A percentile compares a stretch with the other conserved stretches of the same genome.
These are phyloP conservation scores for Diaporthe sp. DNA, from an alignment of 2,329 filamentous ascomycete species.

Conservation along the genomic window DNA sequence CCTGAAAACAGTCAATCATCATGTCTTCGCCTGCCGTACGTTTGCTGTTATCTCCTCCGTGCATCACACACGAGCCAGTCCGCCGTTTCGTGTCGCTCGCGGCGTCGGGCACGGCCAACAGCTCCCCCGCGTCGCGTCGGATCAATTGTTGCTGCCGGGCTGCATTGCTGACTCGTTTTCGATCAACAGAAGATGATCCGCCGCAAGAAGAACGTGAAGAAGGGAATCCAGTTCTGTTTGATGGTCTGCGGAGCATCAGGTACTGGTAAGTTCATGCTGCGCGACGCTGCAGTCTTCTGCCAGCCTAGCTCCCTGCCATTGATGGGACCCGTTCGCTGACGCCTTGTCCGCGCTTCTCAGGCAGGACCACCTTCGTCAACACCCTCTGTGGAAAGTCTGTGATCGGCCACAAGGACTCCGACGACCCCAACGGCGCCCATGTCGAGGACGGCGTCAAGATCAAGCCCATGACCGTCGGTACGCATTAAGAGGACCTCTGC, in stretches of 20 bases:
- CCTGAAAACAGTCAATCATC: constrained; percentile 30
- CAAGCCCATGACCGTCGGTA: constrained; percentile 97
- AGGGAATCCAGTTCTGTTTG: constrained; percentile 99
- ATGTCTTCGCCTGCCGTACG: constrained; percentile 42
- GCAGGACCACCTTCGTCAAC: constrained; percentile 99
- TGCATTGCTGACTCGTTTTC: constrained; percentile 42
- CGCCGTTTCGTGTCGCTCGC: constrained; percentile 10
- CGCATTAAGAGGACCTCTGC: constrained; percentile 46
- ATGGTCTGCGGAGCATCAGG: constrained; percentile 99
- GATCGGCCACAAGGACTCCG: constrained; percentile 89
- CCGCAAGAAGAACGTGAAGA: constrained; percentile 99
- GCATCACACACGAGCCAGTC: constrained; percentile 31
- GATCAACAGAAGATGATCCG: constrained; percentile 86
- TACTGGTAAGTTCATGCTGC: constrained; percentile 76
- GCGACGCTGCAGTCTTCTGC: constrained; percentile 18
- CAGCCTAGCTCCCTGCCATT: constrained; percentile 1
- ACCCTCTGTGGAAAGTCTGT: constrained; percentile 97
- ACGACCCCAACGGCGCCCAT: constrained; percentile 89
- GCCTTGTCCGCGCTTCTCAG: constrained; percentile 55
- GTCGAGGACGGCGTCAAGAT: constrained; percentile 98
- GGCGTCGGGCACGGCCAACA: background rate
- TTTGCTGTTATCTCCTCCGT: constrained; percentile 33
- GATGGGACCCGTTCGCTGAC: constrained; percentile 35
- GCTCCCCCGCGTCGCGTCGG: constrained; percentile 24
- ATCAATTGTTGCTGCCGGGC: constrained; percentile 34